Evolutionary conservation across 2,329 filamentous ascomycete genomes (phyloP).

Genomic region (Xylaria sp.): DNA sequence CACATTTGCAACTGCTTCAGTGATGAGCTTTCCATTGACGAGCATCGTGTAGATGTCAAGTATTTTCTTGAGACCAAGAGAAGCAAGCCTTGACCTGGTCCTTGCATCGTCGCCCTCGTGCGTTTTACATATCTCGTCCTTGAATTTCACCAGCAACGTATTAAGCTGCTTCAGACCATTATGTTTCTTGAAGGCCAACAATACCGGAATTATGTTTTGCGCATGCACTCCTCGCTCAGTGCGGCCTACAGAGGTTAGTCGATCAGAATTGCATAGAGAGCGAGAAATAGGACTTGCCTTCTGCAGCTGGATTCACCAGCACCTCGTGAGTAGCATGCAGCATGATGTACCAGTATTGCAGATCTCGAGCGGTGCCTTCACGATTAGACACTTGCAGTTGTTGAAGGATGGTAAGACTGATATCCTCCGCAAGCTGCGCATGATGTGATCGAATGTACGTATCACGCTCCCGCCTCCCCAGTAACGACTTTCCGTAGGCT

Average conservation of each 20-base stretch:
- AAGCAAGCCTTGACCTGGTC: conserved; percentile 55
- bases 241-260: conserved; percentile 45
- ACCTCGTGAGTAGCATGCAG: conserved; percentile 79
- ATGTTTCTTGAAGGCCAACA: conserved; percentile 84
- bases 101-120: conserved; percentile 49
- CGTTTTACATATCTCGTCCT: conserved; percentile 57
- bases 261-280: conserved; percentile 24
- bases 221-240: conserved; percentile 55
- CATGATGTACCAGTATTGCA: conserved; percentile 82
- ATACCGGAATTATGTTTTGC: conserved; percentile 73
- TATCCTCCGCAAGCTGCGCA: conserved; percentile 63
- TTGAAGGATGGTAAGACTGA: conserved; percentile 72
- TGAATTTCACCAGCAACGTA: conserved; percentile 72
- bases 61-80: conserved; percentile 76
- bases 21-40: conserved; percentile 77
- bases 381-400: conserved; percentile 62
- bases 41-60: conserved; percentile 80
- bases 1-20: conserved; percentile 71
- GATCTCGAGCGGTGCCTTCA: conserved; percentile 64
- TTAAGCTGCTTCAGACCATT: conserved; percentile 78
- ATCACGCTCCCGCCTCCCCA: conserved; percentile 77
- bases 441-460: conserved; percentile 60
- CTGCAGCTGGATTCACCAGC: conserved; percentile 68
- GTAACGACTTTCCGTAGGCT: conserved; percentile 79
- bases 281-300: conserved; percentile 26